Evolutionary conservation across 2,329 filamentous ascomycete species (phyloP), one percentile per base, ranked within the genome.

Genomic region (Drechslerella coelobrocha): DNA sequence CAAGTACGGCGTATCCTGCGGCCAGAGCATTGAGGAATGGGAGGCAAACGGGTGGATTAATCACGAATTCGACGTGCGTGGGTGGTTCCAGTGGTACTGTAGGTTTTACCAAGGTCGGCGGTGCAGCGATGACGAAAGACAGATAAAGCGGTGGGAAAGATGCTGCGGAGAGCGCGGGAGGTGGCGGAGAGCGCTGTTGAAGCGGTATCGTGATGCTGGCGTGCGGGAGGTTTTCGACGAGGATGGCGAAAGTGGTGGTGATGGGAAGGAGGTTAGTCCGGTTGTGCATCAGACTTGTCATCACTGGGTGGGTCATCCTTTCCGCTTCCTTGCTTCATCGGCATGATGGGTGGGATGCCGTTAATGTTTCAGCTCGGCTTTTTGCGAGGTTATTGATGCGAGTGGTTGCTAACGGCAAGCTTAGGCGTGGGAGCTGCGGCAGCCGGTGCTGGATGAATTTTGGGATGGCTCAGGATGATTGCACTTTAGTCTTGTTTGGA

Each of bases 11-110:
- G 83, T 84, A 2, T 73, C 80, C 2, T 84, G 82, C 73, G 83
- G 83, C 2, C 83, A 85, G 76, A 80, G 77, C 14, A 84, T 84
- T 47, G 83, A 84, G 73, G 80, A 83, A 72, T 85, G 83, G 83
- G 83, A 85, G 74, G 81, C 81, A 0, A 79, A 79, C 2, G 83
- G 84, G 0, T 85, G 83, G 83, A 84, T 85, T 51, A 78, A 79
- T n/a, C 83, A 84, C 72, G 78, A 79, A 23, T 80, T 81, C 57
- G 83, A 85, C 75, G 81, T 84, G 1, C 75, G 84, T 48, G 83
- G 83, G 4, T 85, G 83, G 83, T 84, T 84, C 73, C 83, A 85
- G 74, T 85, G 83, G 83, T 85, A 84, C 74, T 81, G 80, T 52
- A 79, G 83, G 0, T 84, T 84, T 75, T 84, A 81, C 76, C 78